Base-by-base conservation (phyloP, 1,284 basidiomycete genomes). In the Ustilago xerochloae region DNA sequence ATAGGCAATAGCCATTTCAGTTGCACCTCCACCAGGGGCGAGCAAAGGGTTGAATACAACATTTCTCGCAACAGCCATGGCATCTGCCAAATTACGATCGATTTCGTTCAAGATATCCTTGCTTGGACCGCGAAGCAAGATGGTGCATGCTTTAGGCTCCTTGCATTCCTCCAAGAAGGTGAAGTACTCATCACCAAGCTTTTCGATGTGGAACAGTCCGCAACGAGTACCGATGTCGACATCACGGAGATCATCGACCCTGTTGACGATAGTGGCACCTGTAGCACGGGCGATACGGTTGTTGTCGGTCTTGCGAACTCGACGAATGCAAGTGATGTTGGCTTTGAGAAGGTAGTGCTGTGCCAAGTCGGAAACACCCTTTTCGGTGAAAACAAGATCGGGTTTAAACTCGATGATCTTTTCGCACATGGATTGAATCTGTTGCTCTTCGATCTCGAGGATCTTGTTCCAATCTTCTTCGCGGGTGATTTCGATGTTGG, bases 101-200 rank as follows among this genome's bases (percentile, higher is more conserved):
- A 98, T 93, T 87, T 99, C 96, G 86, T 98, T 97, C 43, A 99
- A 88, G 80, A 99, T 94, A 83, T 99, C 96, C 86, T 99, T 99
- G 7, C 93, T 96, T 0, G 96, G 96, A 1, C 96, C 96, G 41
- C 96, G 93, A n/a, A 99, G 91, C 53, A 99, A 89, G 85, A 99
- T 95, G 9, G 96, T 98, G 88, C 96, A 99, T 2, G 97, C 96
- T 87, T 97, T 97, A 29, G 96, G 96, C n/a, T 89, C 88, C 47
- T 88, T 87, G 88, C 97, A 99, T 84, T 94, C 90, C 35, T 93
- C 93, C 59, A 98, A 88, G 90, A 97, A 98, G 41, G 95, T 92
- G 85, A 97, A 99, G 88, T 78, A 94, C 91, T 98, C 96, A 86
- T 99, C 96, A 28, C 96, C 96, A 20, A 99, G 91, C 86, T 99